phyloP scores from a whole-genome alignment of 352 stramenopile genomes.

The Phytophthora boehmeriae region DNA sequence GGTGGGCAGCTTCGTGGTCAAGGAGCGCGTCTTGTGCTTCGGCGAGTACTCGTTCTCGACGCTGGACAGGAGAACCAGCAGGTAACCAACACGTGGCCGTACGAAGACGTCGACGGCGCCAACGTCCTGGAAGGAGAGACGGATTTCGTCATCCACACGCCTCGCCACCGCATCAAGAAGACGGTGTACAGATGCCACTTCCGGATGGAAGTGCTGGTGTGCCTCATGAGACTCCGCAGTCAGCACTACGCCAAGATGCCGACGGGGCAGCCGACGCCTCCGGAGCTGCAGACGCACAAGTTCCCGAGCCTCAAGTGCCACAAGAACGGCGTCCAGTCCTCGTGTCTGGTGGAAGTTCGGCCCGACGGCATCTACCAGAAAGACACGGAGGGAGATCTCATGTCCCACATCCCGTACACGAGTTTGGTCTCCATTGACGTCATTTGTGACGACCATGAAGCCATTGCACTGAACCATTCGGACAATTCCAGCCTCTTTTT shows the following conservation, averaged over 20 bases:
- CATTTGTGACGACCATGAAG: conserved; percentile 76
- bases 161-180: conserved; percentile 81
- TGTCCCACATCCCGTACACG: conserved; percentile 84
- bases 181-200: conserved; percentile 82
- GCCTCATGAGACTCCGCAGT: conserved; percentile 74
- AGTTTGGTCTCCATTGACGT: conserved; percentile 85
- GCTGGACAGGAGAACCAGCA: conserved; percentile 71
- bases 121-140: conserved; percentile 72
- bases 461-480: conserved; percentile 77
- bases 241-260: conserved; percentile 57
- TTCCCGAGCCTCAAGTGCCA: conserved; percentile 75
- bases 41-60: conserved; percentile 76
- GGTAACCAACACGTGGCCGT: conserved; percentile 83
- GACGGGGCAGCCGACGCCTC: conserved; percentile 17
- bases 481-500: conserved; percentile 86
- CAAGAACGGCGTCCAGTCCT: conserved; percentile 59
- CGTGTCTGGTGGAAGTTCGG: conserved; percentile 70
- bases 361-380: conserved; percentile 80
- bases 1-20: conserved; percentile 83
- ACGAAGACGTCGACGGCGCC: conserved; percentile 74
- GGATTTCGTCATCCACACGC: conserved; percentile 80
- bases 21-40: conserved; percentile 86
- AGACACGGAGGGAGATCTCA: conserved; percentile 74
- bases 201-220: conserved; percentile 85
- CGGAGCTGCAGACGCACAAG: conserved; percentile 56